Evolutionary conservation across 2,329 filamentous ascomycete species (phyloP), one percentile per base, ranked within the genome.

Genomic region (Meredithiella fracta): DNA sequence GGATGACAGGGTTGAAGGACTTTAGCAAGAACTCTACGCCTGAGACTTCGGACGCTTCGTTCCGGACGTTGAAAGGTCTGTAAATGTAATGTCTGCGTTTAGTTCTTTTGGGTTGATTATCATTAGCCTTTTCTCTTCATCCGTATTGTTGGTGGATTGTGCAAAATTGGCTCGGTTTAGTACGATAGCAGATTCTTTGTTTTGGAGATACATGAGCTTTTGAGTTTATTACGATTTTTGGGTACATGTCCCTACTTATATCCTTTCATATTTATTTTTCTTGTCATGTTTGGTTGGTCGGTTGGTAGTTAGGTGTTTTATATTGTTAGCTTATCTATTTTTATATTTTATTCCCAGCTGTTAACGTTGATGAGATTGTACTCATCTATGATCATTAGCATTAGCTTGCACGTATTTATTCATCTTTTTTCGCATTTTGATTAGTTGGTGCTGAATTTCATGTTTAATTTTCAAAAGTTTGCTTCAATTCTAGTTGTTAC

Each of bases 21-120:
- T 55, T 53, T 6, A 58, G 57, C 54, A 55, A 58, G 20, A 54
- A 50, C 22, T 55, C 57, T 2, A 58, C 57, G 1, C 53, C 50
- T 2, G 57, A 58, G 23, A 51, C 54, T 34, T 58, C 57, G 29
- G 53, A 55, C 31, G 40, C 54, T 15, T 58, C 57, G 20, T 58
- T 55, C 53, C 50, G 53, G 31, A 55, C 44, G 1, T 23, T 58
- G 26, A 58, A 58, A 53, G 53, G 57, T n/a, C 38, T 58, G 25
- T 58, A 56, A 52, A 37, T 34, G 38, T n/a, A 5, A 42, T 5
- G n/a, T 4, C n/a, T 15, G 14, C 38, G 5, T 42, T n/a, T 42
- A 5, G 9, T 22, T 22, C 23, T 52, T n/a, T 29, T 34, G 1
- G 2, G n/a, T 7, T 34, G 7, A 2, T 22, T 34, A 7, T 37